Conservation (phyloP, 352 stramenopile genomes). For the Phytophthora idaei region DNA sequence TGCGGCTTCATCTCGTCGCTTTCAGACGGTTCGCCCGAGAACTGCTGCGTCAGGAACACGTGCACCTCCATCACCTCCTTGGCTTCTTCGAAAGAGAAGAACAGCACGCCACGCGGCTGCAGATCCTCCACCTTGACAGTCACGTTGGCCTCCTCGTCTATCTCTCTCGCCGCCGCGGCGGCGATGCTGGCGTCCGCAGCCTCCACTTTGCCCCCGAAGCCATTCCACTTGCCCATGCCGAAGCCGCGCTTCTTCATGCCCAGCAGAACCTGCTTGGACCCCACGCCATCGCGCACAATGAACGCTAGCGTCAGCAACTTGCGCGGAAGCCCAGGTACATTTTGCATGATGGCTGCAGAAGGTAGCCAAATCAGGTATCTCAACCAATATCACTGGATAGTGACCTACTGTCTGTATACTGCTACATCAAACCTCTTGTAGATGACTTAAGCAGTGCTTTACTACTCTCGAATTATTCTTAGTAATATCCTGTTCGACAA, state of each 20-base stretch:
- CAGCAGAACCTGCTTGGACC: slow-evolving; percentile 56
- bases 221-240: slow-evolving; percentile 90
- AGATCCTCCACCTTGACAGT: slow-evolving; percentile 39
- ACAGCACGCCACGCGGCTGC: slow-evolving; percentile 43
- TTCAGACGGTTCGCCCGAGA: slow-evolving; percentile 74
- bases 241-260: slow-evolving; percentile 93
- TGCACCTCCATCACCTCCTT: slow-evolving; percentile 83
- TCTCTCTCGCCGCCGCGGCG: slow-evolving; percentile 60
- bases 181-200: slow-evolving; percentile 61
- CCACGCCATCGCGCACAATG: slow-evolving; percentile 41
- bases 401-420: background rate
- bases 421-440: background rate
- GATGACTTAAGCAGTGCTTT: background rate
- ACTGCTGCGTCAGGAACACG: slow-evolving; percentile 74
- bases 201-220: slow-evolving; percentile 92
- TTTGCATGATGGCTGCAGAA: slow-evolving; percentile 13
- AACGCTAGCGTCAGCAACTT: slow-evolving; percentile 64
- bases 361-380: slow-evolving; percentile 17
- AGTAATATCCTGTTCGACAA: slow-evolving; percentile 6
- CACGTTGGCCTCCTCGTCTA: slow-evolving; percentile 79
- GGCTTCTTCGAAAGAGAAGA: slow-evolving; percentile 69
- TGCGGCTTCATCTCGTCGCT: slow-evolving; percentile 90
- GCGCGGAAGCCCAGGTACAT: slow-evolving; percentile 38
- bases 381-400: background rate
- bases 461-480: background rate